Evolutionary conservation across 345 rosid genomes (phyloP).

Genomic region (Eutrema japonicum): DNA sequence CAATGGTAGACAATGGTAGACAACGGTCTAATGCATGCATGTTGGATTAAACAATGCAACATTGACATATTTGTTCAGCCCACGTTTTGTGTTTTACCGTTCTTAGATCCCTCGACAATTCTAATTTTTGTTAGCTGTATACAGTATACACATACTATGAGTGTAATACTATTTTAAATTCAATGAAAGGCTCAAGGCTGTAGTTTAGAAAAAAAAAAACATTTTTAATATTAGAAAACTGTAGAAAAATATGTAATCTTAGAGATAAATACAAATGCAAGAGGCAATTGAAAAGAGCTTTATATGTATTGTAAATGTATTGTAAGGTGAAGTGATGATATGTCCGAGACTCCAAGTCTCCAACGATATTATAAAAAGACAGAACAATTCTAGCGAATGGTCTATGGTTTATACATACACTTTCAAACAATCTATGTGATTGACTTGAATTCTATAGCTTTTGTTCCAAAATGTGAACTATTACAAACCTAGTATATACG

Average conservation of each 20-base stretch:
- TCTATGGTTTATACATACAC: no score
- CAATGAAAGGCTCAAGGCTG: background rate
- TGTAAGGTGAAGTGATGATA: no score
- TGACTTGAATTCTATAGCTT: no score
- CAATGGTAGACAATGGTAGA: constrained; percentile 28
- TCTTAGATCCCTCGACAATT: constrained; percentile 17
- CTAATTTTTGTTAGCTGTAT: constrained; percentile 15
- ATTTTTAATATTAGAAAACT: background rate
- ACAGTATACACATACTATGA: background rate
- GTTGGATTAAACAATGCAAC: constrained; percentile 24
- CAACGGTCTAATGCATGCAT: constrained; percentile 42
- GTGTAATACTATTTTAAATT: background rate
- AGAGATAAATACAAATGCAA: no score
- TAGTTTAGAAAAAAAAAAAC: background rate
- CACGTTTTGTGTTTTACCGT: constrained; percentile 33
- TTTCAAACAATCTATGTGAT: no score
- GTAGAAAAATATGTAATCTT: background rate
- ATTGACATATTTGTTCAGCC: constrained; percentile 22
- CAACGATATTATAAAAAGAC: no score
- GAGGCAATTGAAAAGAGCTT: no score
- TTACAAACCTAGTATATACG: no score
- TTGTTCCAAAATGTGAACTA: no score
- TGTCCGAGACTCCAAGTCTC: no score
- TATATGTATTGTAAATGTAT: no score
- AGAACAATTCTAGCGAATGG: no score